Percentiles rank a stretch among this genome's conserved stretches.
These are phyloP conservation scores for Rasamsonia emersonii DNA, from an alignment of 2,329 filamentous ascomycete species.

Conservation along the genomic window DNA sequence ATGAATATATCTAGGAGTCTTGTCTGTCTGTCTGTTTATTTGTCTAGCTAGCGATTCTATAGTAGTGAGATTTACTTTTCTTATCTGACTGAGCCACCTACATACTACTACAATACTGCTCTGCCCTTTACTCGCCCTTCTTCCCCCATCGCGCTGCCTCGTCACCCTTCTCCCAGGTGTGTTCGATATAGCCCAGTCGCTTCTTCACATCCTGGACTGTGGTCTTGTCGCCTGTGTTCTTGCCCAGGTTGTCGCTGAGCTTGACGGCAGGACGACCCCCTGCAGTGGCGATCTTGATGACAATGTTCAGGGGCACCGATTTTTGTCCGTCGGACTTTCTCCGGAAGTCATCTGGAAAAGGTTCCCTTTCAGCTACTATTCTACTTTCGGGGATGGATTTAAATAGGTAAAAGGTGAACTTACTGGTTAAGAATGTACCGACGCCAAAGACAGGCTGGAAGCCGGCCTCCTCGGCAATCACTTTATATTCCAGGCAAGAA, in stretches of 20 bases:
- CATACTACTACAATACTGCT: too few relatives aligned
- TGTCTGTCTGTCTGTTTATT: too few relatives aligned
- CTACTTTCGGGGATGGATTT: not conserved
- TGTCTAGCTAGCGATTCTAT: too few relatives aligned
- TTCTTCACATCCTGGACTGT: slow-evolving; percentile 78
- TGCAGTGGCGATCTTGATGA: slow-evolving; percentile 90
- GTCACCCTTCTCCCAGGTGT: slow-evolving; percentile 72
- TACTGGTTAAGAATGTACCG: slow-evolving; percentile 85
- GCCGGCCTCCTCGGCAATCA: slow-evolving; percentile 66
- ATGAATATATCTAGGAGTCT: too few relatives aligned
- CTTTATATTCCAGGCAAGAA: slow-evolving; percentile 81
- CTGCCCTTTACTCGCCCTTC: slow-evolving; percentile 9
- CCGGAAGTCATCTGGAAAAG: slow-evolving; percentile 63
- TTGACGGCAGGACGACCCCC: slow-evolving; percentile 77
- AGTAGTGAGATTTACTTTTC: too few relatives aligned
- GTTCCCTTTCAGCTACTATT: slow-evolving; percentile 1
- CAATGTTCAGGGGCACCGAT: slow-evolving; percentile 88
- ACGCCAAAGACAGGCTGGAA: slow-evolving; percentile 88
- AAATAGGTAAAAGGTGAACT: slow-evolving; percentile 14
- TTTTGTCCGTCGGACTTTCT: slow-evolving; percentile 65
- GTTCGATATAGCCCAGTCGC: slow-evolving; percentile 76
- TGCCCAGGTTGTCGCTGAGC: slow-evolving; percentile 82
- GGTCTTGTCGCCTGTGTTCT: slow-evolving; percentile 82
- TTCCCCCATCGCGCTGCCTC: slow-evolving; percentile 73
- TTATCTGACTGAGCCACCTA: too few relatives aligned